Conservation (phyloP, 345 rosid genomes). For the Raphanus raphanistrum region DNA sequence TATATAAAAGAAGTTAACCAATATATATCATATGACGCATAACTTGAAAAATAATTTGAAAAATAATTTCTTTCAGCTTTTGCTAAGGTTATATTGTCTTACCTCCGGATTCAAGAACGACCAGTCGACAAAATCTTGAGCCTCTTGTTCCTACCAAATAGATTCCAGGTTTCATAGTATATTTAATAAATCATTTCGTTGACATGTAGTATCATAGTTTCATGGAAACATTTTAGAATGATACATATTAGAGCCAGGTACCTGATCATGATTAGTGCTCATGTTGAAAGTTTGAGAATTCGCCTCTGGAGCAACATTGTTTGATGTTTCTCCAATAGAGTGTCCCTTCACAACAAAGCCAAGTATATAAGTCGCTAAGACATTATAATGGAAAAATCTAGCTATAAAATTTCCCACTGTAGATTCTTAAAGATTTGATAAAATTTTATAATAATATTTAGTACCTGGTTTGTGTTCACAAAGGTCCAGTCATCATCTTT, state of each 20-base stretch:
- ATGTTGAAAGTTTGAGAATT: background rate
- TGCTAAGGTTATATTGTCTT: background rate
- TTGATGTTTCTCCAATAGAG: conserved; percentile 17
- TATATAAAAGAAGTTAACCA: background rate
- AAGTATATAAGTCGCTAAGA: background rate
- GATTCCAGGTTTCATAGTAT: background rate
- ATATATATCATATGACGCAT: background rate
- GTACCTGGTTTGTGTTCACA: conserved; percentile 30
- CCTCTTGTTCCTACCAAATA: conserved; percentile 25
- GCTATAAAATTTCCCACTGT: background rate
- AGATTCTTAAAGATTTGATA: background rate
- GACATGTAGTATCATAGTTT: background rate
- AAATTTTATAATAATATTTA: background rate
- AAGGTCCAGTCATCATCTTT: background rate
- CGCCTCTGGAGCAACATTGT: conserved; percentile 17
- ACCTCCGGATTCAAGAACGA: conserved; percentile 24
- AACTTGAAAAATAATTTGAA: background rate
- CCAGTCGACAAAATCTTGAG: conserved; percentile 14
- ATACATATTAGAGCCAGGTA: conserved; percentile 11
- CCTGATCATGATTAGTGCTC: conserved; percentile 26
- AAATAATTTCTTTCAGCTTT: background rate
- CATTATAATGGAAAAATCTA: background rate
- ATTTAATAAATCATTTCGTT: background rate
- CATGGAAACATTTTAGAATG: background rate
- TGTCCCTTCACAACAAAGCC: conserved; percentile 16